Evolutionary conservation across 225 moss, liverwort and hornwort species (phyloP).

Genomic region (Bryoerythrophyllum caledonicum): DNA sequence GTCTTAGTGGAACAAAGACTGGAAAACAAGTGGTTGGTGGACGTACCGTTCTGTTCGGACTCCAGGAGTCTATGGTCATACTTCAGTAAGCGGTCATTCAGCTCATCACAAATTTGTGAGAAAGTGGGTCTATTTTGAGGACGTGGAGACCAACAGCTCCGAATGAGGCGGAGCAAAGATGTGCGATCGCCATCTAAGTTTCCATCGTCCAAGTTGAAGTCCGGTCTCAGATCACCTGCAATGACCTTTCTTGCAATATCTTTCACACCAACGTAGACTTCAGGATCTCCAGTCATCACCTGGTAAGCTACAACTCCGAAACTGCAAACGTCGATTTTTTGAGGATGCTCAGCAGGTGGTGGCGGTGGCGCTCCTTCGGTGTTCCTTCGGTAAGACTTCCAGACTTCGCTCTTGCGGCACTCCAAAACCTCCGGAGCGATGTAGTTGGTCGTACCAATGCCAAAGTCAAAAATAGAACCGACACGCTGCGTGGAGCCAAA

Average conservation of each 20-base stretch:
- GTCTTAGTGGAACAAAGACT: no score
- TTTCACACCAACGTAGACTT: neutral
- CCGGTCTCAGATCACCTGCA: neutral
- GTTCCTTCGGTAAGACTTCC: no score
- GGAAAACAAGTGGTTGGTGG: no score
- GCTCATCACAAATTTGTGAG: neutral
- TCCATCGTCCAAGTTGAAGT: neutral
- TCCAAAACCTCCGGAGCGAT: neutral
- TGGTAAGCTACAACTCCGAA: neutral
- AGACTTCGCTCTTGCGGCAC: neutral
- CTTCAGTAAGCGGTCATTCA: neutral
- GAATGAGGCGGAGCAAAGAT: neutral
- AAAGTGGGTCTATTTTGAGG: slow-evolving; percentile 10
- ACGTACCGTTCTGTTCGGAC: no score
- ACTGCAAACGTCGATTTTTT: slow-evolving; percentile 5
- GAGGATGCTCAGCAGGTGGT: neutral
- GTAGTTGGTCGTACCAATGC: neutral
- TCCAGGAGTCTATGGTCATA: neutral
- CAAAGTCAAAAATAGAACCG: neutral
- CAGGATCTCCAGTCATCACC: neutral
- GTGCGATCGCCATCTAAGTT: neutral
- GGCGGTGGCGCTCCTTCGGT: neutral
- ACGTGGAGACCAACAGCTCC: neutral
- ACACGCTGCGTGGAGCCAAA: neutral
- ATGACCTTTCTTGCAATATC: neutral